Evolutionary conservation across 1,139 yeast genomes (phyloP), one percentile per base, ranked within the genome.

Genomic region (Geotrichum histeridarum): DNA sequence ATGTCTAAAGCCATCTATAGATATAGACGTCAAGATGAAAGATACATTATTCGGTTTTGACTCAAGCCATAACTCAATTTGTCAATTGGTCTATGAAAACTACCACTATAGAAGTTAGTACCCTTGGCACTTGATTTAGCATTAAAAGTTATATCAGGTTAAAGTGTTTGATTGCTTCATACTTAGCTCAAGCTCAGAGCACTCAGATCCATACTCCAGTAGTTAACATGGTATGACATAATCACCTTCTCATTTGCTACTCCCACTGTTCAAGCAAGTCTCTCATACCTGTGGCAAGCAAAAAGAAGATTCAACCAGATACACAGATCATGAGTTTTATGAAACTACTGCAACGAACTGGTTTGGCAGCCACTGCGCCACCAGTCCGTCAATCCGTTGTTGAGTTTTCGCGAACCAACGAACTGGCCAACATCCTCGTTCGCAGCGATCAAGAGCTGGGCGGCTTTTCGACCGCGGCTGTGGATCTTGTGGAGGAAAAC

Each of bases 361-460:
- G 56, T 1, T 41, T 44, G 9, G 49, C 42, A 11, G 54, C 56
- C 8, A 38, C 53, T 15, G 54, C 51, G 8, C 63, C 61, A 5
- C 50, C 60, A 17, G 46, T 55, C 11, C 59, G 59, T 22, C 61
- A 61, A 41, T 64, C 71, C 1, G 70, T 86, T 8, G 70, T 87
- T 57, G 82, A 84, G 61, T 86, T 87, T 69, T 74, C 73, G 53
- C 64, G 71, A 37, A 75, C 73, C 65, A 54, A 61, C 15, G 83
- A 69, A 61, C 65, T 82, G 50, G 70, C 74, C 30, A 73, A 76
- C 48, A 71, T 85, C 12, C 70, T 85, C 59, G 77, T 84, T 1
- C 75, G 94, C 55, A 77, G 85, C 42, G 96, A 87, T 69, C 77
- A 79, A 61, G 90, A 85, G 54, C 73, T 86, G 54, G 93, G 93